Evolutionary conservation across 148 eudicot genomes (phyloP), one percentile per base, ranked within the genome.

Genomic region (Nepenthes mirabilis): DNA sequence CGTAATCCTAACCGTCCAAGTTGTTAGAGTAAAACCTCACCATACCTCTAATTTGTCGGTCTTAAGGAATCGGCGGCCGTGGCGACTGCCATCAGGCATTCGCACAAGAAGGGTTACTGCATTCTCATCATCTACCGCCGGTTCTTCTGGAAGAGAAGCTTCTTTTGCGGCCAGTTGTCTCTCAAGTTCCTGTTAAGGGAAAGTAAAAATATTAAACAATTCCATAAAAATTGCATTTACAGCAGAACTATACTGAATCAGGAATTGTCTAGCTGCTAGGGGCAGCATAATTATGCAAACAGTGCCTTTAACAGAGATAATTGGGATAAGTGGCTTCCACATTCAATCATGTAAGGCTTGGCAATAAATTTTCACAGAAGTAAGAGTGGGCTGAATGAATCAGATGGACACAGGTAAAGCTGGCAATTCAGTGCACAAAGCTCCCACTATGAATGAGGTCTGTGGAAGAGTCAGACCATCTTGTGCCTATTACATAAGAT

Each of bases 51-150:
- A 77, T 68, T 83, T 86, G 67, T 94, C 88, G 59, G 95, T 74
- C 70, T 72, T 94, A 3, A 72, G 70, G 71, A 89, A 94, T 51
- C 97, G 74, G 47, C 97, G 89, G 33, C 97, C 95, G 69, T 61
- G 88, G 34, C 99, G 83, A 62, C 75, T 84, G 58, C 99, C 97
- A 79, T 94, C 91, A 47, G 99, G 95, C 99, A 94, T 82, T 71
- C 82, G 79, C 66, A 94, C 91, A 58, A 86, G 85, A 64, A 94
- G 95, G 36, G 76, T 94, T 6, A 94, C 80, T 34, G 86, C 85
- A 77, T 86, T 84, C 55, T 81, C 99, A 68, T 82, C 81, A 69
- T 82, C 83, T 56, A 72, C n/a, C 60, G 85, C 56, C 59, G 99
- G 99, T 72, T 86, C 99, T 57, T 71, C 75, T 2, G 99, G 99